These are phyloP conservation scores for Calocybe gangraenosa DNA, from an alignment of 768 basidiomycete genomes.

Conservation along the genomic window DNA sequence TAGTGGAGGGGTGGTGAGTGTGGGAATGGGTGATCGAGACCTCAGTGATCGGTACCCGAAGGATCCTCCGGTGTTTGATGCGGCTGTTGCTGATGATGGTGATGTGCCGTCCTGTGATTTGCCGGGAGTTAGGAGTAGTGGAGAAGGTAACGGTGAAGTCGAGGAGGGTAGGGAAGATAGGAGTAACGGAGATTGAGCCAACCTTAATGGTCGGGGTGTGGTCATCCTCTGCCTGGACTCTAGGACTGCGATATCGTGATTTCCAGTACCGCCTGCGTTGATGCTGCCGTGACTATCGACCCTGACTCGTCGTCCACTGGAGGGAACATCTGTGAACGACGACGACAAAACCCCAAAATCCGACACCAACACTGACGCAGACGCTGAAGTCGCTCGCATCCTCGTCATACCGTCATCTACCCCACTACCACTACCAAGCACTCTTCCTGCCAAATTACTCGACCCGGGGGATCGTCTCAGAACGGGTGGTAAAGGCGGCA, in stretches of 20 bases:
- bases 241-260: not conserved
- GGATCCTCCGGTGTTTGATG: too few species aligned
- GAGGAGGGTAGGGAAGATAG: not conserved
- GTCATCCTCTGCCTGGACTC: conserved; percentile 1
- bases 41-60: too few species aligned
- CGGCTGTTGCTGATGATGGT: too few species aligned
- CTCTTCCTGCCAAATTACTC: conserved; percentile 3
- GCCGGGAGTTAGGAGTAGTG: conserved; percentile 20
- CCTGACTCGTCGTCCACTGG: too few species aligned
- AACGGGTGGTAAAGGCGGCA: conserved; percentile 26
- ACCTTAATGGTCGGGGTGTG: conserved; percentile 13
- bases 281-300: too few species aligned
- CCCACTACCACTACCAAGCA: not conserved
- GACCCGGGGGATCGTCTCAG: conserved; percentile 2
- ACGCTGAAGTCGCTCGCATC: not conserved
- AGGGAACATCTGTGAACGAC: too few species aligned
- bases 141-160: not conserved
- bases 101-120: too few species aligned
- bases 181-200: conserved; percentile 5
- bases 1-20: conserved; percentile 11
- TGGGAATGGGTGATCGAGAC: conserved; percentile 29
- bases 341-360: too few species aligned
- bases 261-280: too few species aligned
- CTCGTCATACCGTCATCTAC: not conserved
- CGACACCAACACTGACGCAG: too few species aligned